phyloP scores from a whole-genome alignment of 805 yeast species.

The Zygoascus tannicola region DNA sequence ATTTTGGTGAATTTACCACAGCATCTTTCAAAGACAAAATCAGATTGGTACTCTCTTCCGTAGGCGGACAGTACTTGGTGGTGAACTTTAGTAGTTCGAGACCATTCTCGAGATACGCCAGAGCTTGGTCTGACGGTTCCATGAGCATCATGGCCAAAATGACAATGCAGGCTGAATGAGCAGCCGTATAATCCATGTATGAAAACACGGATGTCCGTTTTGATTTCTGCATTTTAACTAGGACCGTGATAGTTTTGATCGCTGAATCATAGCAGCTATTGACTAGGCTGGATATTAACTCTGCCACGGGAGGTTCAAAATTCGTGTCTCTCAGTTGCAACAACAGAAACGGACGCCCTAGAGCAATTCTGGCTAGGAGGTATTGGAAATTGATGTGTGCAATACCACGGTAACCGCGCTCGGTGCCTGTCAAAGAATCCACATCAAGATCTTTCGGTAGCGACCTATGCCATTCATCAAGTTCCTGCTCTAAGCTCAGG shows the following conservation, averaged over 20 bases:
- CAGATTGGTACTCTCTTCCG: neutral
- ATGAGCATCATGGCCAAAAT: neutral
- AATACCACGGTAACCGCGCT: constrained; percentile 1
- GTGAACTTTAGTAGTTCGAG: neutral
- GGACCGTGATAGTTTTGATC: neutral
- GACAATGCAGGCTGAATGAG: constrained; percentile 1
- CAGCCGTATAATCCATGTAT: constrained; percentile 1
- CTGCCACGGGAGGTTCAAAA: neutral
- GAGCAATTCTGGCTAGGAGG: constrained; percentile 3
- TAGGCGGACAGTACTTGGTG: neutral
- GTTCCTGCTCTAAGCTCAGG: neutral
- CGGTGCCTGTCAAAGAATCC: neutral
- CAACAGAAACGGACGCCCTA: constrained; percentile 4
- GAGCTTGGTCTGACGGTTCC: neutral
- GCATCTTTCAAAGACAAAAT: neutral
- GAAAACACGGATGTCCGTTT: neutral
- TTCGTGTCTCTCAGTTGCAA: neutral
- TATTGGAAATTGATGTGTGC: constrained; percentile 2
- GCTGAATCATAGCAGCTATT: neutral
- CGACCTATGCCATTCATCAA: constrained; percentile 1
- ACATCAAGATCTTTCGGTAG: neutral
- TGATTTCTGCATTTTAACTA: neutral
- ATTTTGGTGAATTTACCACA: neutral
- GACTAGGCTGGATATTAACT: neutral
- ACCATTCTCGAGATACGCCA: neutral